These are phyloP conservation scores for Hemileccinum impolitum DNA, from an alignment of 768 basidiomycete genomes.

Conservation along the genomic window DNA sequence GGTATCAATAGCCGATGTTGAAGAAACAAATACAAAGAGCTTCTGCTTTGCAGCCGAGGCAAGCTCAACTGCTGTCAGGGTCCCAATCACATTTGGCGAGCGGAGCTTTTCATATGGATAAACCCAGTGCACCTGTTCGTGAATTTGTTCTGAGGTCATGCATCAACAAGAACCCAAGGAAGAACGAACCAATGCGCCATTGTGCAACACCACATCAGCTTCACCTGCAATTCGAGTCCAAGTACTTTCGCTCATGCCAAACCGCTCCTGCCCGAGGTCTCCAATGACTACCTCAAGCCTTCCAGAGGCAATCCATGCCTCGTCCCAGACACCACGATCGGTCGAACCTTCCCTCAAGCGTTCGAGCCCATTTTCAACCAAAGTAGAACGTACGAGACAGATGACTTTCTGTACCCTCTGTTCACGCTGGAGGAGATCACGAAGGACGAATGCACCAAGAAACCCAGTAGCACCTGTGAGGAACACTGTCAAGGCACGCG, in stretches of 20 bases:
- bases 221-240: slow-evolving; percentile 72
- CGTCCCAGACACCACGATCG: slow-evolving; percentile 87
- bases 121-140: slow-evolving; percentile 89
- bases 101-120: slow-evolving; percentile 95
- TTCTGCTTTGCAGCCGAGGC: slow-evolving; percentile 75
- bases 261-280: slow-evolving; percentile 71
- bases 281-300: slow-evolving; percentile 79
- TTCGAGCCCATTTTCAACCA: slow-evolving; percentile 54
- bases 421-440: slow-evolving; percentile 64
- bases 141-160: neutral
- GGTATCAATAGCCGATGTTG: slow-evolving; percentile 92
- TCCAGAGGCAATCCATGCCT: slow-evolving; percentile 67
- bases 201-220: slow-evolving; percentile 85
- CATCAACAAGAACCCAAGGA: neutral
- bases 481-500: slow-evolving; percentile 71
- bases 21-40: slow-evolving; percentile 85
- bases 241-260: slow-evolving; percentile 61
- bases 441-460: slow-evolving; percentile 88
- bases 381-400: slow-evolving; percentile 82
- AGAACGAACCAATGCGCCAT: slow-evolving; percentile 90
- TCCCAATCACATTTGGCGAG: slow-evolving; percentile 88
- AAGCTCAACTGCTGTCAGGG: slow-evolving; percentile 78
- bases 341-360: slow-evolving; percentile 69
- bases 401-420: slow-evolving; percentile 79
- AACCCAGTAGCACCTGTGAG: slow-evolving; percentile 97